phyloP scores from a whole-genome alignment of 345 rosid genomes.

The Salix udensis region DNA sequence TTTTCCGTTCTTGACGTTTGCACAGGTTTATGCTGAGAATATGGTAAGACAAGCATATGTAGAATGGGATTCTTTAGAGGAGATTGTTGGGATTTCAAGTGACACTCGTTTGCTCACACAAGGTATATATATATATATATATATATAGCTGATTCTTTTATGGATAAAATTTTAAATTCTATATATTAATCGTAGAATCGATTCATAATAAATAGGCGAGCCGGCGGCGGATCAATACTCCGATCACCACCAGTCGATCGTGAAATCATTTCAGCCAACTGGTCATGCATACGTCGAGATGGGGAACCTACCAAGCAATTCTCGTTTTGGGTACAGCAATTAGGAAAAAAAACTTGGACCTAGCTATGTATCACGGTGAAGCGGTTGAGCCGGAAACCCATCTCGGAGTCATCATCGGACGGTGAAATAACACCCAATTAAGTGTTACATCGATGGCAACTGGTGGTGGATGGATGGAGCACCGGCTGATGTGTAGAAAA shows the following conservation, averaged over 20 bases:
- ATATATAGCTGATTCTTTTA: background rate
- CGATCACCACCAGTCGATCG: constrained; percentile 3
- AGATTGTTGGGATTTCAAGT: constrained; percentile 35
- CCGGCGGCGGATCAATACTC: background rate
- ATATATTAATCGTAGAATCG: background rate
- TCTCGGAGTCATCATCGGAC: constrained; percentile 41
- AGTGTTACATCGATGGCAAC: constrained; percentile 26
- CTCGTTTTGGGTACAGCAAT: constrained; percentile 6
- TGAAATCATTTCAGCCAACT: constrained; percentile 22
- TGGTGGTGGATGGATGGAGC: background rate
- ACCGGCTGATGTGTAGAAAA: background rate
- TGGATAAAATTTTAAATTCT: background rate
- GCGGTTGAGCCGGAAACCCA: constrained; percentile 19
- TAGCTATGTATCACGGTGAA: background rate
- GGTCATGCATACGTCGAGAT: constrained; percentile 7
- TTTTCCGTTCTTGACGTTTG: background rate
- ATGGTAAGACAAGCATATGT: constrained; percentile 56
- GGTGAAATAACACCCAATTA: constrained; percentile 29
- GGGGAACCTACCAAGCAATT: constrained; percentile 18
- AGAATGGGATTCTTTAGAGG: constrained; percentile 51
- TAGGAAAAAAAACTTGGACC: constrained; percentile 26
- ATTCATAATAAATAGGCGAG: constrained; percentile 6
- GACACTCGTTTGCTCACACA: constrained; percentile 51
- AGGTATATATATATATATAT: constrained; percentile 36
- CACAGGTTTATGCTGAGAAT: constrained; percentile 41